Conservation (phyloP, 2,329 filamentous ascomycete genomes). For the Paracoccidioides brasiliensis region DNA sequence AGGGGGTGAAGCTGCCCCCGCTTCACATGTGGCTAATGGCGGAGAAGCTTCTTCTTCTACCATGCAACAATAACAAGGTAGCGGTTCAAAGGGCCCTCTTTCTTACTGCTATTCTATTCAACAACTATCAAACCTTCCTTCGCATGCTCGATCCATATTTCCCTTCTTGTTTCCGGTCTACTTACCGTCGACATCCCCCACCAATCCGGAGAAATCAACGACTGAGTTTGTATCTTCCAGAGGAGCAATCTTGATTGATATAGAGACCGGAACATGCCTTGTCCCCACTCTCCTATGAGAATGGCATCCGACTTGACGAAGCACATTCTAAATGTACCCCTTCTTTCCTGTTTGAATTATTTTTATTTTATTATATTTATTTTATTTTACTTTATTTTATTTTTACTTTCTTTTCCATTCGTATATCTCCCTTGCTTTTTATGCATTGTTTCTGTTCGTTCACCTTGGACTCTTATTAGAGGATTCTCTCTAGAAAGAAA, state of each 20-base stretch:
- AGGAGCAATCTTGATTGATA: neutral
- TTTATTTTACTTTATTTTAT: neutral
- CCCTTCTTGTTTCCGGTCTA: neutral
- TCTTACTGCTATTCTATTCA: neutral
- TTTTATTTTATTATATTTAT: neutral
- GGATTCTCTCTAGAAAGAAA: neutral
- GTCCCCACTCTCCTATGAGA: neutral
- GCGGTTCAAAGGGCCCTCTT: neutral
- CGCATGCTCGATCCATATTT: neutral
- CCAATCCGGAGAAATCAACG: neutral
- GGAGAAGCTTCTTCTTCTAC: neutral
- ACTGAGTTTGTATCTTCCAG: neutral
- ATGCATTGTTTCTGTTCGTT: neutral
- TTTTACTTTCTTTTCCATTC: neutral
- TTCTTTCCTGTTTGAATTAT: neutral
- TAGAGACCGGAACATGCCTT: neutral
- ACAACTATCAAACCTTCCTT: neutral
- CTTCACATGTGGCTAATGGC: neutral
- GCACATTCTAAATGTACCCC: neutral
- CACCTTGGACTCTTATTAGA: neutral
- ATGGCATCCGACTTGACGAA: neutral
- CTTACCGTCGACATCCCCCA: neutral
- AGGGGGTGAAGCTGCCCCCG: neutral
- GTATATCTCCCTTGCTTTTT: neutral
- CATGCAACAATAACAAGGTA: neutral